These are phyloP conservation scores for Fusarium setosum DNA, from an alignment of 2,329 filamentous ascomycete species.

Conservation along the genomic window DNA sequence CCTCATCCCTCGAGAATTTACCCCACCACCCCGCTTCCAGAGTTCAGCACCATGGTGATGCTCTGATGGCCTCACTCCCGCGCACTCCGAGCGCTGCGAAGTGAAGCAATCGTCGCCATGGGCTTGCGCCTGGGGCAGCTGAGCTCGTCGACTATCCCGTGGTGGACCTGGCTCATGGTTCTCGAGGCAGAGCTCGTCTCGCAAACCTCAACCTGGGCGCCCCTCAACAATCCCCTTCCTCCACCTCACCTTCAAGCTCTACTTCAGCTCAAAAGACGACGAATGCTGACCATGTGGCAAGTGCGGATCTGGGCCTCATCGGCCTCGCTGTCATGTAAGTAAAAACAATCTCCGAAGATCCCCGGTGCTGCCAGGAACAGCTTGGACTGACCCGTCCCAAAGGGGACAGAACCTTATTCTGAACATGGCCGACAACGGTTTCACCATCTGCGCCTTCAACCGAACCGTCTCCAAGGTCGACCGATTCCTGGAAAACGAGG, in stretches of 20 bases:
- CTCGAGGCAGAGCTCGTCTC: slow-evolving; percentile 74
- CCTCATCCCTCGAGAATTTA: slow-evolving; percentile 43
- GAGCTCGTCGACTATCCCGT: slow-evolving; percentile 5
- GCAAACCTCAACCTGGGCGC: slow-evolving; percentile 79
- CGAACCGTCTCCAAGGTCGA: slow-evolving; percentile 99
- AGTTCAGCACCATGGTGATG: slow-evolving; percentile 36
- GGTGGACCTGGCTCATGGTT: slow-evolving; percentile 51
- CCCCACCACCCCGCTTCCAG: slow-evolving; percentile 54
- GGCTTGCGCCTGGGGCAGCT: slow-evolving; percentile 14
- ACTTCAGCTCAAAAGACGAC: slow-evolving; percentile 46
- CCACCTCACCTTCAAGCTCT: slow-evolving; percentile 44
- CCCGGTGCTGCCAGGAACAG: slow-evolving; percentile 25
- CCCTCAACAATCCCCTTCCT: slow-evolving; percentile 57
- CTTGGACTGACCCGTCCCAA: slow-evolving; percentile 27
- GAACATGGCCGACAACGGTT: slow-evolving; percentile 91
- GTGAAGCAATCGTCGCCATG: slow-evolving; percentile 33
- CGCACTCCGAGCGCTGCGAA: slow-evolving; percentile 43
- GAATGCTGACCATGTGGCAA: slow-evolving; percentile 69
- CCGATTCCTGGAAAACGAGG: slow-evolving; percentile 89
- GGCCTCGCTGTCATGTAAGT: slow-evolving; percentile 90
- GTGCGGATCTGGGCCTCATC: slow-evolving; percentile 91
- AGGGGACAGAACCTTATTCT: slow-evolving; percentile 88
- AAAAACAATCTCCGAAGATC: slow-evolving; percentile 1
- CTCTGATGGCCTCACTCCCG: slow-evolving; percentile 49
- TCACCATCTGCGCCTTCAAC: slow-evolving; percentile 99